These are phyloP conservation scores for Hygrocybe punicea DNA, from an alignment of 768 basidiomycete species.

Conservation along the genomic window DNA sequence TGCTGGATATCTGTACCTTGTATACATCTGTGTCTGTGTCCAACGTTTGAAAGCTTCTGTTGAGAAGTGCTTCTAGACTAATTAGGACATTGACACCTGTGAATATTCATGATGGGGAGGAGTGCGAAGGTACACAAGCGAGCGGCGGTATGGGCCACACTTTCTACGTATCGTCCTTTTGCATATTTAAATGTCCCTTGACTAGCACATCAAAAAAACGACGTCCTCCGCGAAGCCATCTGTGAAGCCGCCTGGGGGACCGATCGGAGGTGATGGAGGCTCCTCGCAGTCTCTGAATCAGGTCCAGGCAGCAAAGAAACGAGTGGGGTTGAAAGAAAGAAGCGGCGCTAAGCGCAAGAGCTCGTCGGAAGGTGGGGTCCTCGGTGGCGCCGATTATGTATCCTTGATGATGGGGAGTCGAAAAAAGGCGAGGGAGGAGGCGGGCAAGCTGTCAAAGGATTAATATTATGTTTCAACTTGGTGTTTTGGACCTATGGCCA, in stretches of 20 bases:
- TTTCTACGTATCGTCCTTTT: not conserved
- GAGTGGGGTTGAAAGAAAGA: slow-evolving; percentile 48
- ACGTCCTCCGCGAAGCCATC: too few relatives aligned
- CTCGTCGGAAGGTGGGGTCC: slow-evolving; percentile 39
- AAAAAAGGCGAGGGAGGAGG: slow-evolving; percentile 63
- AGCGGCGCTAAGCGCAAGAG: slow-evolving; percentile 19
- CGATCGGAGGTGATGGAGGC: slow-evolving; percentile 33
- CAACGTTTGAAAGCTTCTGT: too few relatives aligned
- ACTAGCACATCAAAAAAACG: slow-evolving; percentile 25
- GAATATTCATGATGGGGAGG: slow-evolving; percentile 47
- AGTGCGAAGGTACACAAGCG: slow-evolving; percentile 67
- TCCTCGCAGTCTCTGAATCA: slow-evolving; percentile 28
- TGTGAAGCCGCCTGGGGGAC: too few relatives aligned
- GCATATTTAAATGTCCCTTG: slow-evolving; percentile 7
- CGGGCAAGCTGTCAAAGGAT: slow-evolving; percentile 48
- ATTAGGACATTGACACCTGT: too few relatives aligned
- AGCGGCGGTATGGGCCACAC: slow-evolving; percentile 40
- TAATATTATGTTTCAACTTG: not conserved
- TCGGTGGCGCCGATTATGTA: slow-evolving; percentile 78
- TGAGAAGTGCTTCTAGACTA: too few relatives aligned
- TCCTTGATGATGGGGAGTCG: slow-evolving; percentile 68
- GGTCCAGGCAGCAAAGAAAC: slow-evolving; percentile 47
- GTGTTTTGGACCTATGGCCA: not conserved
- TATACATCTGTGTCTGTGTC: too few relatives aligned
- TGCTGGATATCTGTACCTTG: too few relatives aligned